Percentiles rank a stretch among this genome's conserved stretches.
Conservation (phyloP, 306 rosid genomes). For the Sechiopsis laciniata region DNA sequence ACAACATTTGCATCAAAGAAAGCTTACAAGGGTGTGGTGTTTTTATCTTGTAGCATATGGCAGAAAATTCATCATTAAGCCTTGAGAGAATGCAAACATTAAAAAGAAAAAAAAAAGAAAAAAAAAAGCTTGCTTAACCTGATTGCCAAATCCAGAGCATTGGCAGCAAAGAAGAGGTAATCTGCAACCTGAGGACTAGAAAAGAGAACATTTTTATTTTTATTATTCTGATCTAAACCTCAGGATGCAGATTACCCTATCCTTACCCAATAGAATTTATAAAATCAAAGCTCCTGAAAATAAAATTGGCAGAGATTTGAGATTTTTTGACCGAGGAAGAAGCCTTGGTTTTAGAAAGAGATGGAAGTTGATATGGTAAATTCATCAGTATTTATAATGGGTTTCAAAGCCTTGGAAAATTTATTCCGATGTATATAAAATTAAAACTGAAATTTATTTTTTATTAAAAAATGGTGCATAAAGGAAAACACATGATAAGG, state of each 20-base stretch:
- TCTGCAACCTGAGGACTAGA: constrained; percentile 56
- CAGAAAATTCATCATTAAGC: neutral
- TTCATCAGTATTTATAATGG: constrained; percentile 39
- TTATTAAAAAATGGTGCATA: constrained; percentile 21
- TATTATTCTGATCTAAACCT: constrained; percentile 51
- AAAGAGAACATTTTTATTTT: neutral
- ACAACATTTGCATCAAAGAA: constrained; percentile 2
- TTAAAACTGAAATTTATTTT: neutral
- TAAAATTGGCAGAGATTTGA: neutral
- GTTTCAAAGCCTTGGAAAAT: constrained; percentile 20
- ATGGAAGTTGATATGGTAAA: constrained; percentile 27
- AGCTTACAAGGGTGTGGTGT: neutral
- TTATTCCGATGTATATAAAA: constrained; percentile 25
- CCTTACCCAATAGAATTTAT: constrained; percentile 31
- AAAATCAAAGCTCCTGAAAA: neutral
- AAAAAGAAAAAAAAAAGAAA: neutral
- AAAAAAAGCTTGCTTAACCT: neutral
- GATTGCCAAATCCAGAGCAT: neutral
- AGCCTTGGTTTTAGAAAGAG: constrained; percentile 21
- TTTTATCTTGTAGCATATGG: neutral
- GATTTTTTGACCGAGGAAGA: constrained; percentile 7
- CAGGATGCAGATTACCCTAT: constrained; percentile 60
- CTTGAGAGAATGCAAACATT: neutral
- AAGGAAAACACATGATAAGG: constrained; percentile 30
- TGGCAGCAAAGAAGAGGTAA: constrained; percentile 35